A percentile compares a stretch with the other conserved stretches of the same genome.
Evolutionary conservation across 1,139 yeast genomes (phyloP).

Genomic region (Eremothecium cymbalariae): DNA sequence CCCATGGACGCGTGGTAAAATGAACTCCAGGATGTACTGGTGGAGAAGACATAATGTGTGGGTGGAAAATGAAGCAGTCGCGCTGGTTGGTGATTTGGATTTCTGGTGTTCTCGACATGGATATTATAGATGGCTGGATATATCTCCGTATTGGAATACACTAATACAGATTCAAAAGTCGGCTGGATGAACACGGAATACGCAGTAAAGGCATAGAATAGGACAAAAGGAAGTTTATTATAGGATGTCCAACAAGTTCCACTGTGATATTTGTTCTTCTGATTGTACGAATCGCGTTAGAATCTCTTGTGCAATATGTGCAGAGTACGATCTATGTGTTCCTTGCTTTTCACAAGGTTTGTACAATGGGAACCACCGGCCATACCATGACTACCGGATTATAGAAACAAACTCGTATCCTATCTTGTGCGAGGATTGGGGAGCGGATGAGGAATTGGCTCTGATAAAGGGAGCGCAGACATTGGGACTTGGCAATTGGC

Average conservation of each 20-base stretch:
- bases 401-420: slow-evolving; percentile 95
- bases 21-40: too few species aligned
- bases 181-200: too few species aligned
- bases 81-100: too few species aligned
- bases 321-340: slow-evolving; percentile 91
- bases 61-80: background rate
- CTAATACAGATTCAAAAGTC: too few species aligned
- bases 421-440: slow-evolving; percentile 86
- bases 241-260: slow-evolving; percentile 48
- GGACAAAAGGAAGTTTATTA: background rate
- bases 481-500: slow-evolving; percentile 94
- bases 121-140: slow-evolving; percentile 1
- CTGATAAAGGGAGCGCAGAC: slow-evolving; percentile 88
- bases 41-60: background rate
- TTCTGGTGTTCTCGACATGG: background rate
- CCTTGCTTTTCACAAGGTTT: slow-evolving; percentile 89
- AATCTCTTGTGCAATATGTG: slow-evolving; percentile 83
- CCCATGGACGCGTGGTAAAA: too few species aligned
- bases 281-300: slow-evolving; percentile 91
- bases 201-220: too few species aligned
- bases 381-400: slow-evolving; percentile 87
- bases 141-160: too few species aligned
- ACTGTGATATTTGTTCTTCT: slow-evolving; percentile 90
- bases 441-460: slow-evolving; percentile 92
- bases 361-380: slow-evolving; percentile 77